A percentile compares a stretch with the other conserved stretches of the same genome.
These are phyloP conservation scores for Orobanche coerulescens DNA, from an alignment of 257 asterid species.

Conservation along the genomic window DNA sequence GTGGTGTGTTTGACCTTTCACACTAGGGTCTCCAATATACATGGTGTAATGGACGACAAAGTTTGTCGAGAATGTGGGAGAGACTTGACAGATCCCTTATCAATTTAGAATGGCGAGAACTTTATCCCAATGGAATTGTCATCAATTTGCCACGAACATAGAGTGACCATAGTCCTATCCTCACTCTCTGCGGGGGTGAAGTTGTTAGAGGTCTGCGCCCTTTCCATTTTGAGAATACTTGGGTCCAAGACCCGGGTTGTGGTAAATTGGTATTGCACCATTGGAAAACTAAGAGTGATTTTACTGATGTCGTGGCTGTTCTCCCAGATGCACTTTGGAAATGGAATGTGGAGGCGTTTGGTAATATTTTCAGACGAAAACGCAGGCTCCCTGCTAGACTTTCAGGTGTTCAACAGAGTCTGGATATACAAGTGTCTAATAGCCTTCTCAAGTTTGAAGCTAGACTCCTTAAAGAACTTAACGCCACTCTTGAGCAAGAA, in stretches of 20 bases:
- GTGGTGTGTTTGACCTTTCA: background rate
- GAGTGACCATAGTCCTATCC: too few species aligned
- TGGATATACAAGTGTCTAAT: background rate
- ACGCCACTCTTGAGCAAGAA: background rate
- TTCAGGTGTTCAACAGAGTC: background rate
- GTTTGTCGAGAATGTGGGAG: background rate
- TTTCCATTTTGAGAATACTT: background rate
- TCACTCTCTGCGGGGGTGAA: background rate
- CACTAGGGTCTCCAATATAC: background rate
- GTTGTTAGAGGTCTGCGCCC: background rate
- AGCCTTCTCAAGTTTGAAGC: background rate
- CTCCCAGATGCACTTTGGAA: background rate
- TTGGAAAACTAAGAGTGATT: background rate
- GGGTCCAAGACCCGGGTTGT: background rate
- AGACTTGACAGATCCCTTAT: background rate
- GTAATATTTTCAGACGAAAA: background rate
- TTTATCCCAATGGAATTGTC: too few species aligned
- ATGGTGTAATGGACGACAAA: background rate
- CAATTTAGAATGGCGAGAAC: too few species aligned
- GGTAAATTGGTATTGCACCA: background rate
- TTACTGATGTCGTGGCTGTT: background rate
- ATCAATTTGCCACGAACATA: too few species aligned
- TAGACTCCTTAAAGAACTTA: background rate
- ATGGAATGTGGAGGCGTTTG: background rate
- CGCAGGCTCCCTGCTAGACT: background rate